phyloP scores from a whole-genome alignment of 257 asterid genomes.

The Primulina huaijiensis region DNA sequence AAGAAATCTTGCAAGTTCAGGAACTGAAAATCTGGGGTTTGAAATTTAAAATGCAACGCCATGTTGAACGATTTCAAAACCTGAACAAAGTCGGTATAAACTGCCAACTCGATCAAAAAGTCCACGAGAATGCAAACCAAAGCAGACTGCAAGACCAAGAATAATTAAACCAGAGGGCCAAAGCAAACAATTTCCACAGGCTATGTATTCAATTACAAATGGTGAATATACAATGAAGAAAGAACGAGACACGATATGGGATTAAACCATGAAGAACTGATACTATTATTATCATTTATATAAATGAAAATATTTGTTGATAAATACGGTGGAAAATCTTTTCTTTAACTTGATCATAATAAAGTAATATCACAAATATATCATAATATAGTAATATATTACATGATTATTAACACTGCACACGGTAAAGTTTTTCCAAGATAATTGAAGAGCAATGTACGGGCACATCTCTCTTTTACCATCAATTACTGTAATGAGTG shows the following conservation, averaged over 20 bases:
- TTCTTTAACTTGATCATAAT: neutral
- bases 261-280: neutral
- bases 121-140: slow-evolving; percentile 61
- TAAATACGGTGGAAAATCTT: neutral
- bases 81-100: slow-evolving; percentile 75
- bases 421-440: neutral
- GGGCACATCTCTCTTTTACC: neutral
- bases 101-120: slow-evolving; percentile 47
- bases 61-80: slow-evolving; percentile 34
- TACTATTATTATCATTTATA: neutral
- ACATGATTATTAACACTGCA: neutral
- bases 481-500: too few species aligned
- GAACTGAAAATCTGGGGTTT: neutral
- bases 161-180: slow-evolving; percentile 17
- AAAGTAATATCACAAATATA: neutral
- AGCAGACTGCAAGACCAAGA: slow-evolving; percentile 58
- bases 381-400: neutral
- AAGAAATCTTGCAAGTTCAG: slow-evolving; percentile 1
- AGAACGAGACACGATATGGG: neutral
- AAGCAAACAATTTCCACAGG: neutral
- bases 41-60: slow-evolving; percentile 5
- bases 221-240: neutral
- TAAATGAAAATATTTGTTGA: neutral
- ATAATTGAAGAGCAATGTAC: neutral
- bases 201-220: neutral